Evolutionary conservation across 176 grass and related monocot species (phyloP).

Genomic region (bread wheat (Triticum aestivum)): IWGSC_CS_RefSeq_v2.1 NC_057806.1:675204245-675204744

Average conservation of each 20-base stretch:
- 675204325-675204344: conserved; percentile 15
- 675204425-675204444: conserved; percentile 28
- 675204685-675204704: background rate
- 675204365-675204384: conserved; percentile 75
- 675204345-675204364: conserved; percentile 49
- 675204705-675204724: background rate
- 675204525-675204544: no score
- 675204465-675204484: no score
- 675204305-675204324: background rate
- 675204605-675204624: no score
- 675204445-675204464: background rate
- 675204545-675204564: no score
- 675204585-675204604: no score
- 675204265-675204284: conserved; percentile 88
- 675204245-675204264: conserved; percentile 90
- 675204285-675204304: conserved; percentile 62
- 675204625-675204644: no score
- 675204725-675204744: conserved; percentile 31
- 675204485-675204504: no score
- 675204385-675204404: conserved; percentile 75
- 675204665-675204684: background rate
- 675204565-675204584: no score
- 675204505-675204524: no score
- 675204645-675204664: no score
- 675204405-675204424: conserved; percentile 80